These are phyloP conservation scores for Albatrellus sp. DNA, from an alignment of 1,284 basidiomycete species.

Conservation along the genomic window DNA sequence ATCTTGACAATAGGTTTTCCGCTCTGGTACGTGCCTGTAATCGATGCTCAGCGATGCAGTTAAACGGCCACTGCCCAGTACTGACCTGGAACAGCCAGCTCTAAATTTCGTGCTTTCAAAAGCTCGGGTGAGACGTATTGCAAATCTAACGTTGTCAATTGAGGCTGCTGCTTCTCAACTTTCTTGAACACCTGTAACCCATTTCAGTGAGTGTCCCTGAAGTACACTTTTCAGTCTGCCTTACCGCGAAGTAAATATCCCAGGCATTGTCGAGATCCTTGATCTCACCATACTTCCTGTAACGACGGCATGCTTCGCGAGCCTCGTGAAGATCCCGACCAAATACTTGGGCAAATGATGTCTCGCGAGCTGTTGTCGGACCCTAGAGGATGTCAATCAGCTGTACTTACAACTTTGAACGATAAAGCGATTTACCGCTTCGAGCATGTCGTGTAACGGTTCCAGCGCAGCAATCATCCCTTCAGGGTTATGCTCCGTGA, in stretches of 20 bases:
- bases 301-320: constrained; percentile 84
- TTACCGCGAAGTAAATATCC: constrained; percentile 92
- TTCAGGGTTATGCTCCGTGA: constrained; percentile 97
- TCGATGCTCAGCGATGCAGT: neutral
- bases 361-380: constrained; percentile 90
- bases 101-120: constrained; percentile 80
- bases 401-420: neutral
- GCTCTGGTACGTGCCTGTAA: constrained; percentile 81
- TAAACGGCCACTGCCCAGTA: neutral
- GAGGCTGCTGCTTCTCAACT: constrained; percentile 88
- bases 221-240: constrained; percentile 10
- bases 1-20: constrained; percentile 84
- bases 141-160: constrained; percentile 85
- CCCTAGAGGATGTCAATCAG: constrained; percentile 36
- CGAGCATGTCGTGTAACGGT: constrained; percentile 89
- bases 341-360: constrained; percentile 91
- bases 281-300: constrained; percentile 78
- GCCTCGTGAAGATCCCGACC: constrained; percentile 91
- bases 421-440: constrained; percentile 47
- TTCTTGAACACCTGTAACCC: constrained; percentile 79
- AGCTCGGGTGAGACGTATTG: constrained; percentile 97
- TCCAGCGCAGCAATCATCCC: constrained; percentile 96
- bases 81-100: constrained; percentile 88
- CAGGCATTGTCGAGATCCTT: constrained; percentile 96
- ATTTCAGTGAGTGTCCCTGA: neutral